Evolutionary conservation across 371 early-diverging fungal species (phyloP), one percentile per base, ranked within the genome.

Genomic region (Haplosporangium sp.): DNA sequence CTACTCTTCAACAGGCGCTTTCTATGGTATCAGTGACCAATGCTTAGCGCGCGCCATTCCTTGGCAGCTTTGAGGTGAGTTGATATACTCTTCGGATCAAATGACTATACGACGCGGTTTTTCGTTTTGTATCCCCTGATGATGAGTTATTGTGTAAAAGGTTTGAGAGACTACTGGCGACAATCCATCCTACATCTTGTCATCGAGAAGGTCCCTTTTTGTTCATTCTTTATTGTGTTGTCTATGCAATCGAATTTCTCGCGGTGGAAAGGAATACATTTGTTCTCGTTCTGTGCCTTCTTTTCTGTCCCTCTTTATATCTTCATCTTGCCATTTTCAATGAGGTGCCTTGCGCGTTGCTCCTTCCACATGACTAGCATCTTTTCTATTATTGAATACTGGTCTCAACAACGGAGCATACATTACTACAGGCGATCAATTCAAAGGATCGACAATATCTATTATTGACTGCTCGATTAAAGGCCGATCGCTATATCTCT

Each of bases 141-240:
- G 79, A 77, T 77, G 79, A 72, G 51, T 53, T 67, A 20, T 71
- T 57, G 71, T 60, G 79, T 77, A 77, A 77, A 77, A 77, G 79
- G 79, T 77, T 77, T 77, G 79, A 77, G 18, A 37, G 68, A 42
- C 42, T 21, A 12, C 48, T 8, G 54, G 42, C 46, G 51, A n/a
- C 37, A 29, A 38, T 45, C 36, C 53, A 52, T 53, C 18, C 29
- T 21, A 14, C 29, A 36, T 43, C 52, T 40, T 42, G 14, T 37
- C 10, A 41, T 29, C 29, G 48, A 38, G 45, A n/a, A 38, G 47
- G 53, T 47, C 47, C 18, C 45, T 46, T 48, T 29, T 18, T 10
- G 36, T 37, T 20, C 18, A 18, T 37, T 6, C 6, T 60, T 42
- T 50, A 50, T 18, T 29, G 29, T 29, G 29, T 29, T 29, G 29